Conservation (phyloP, 164 flowering plant genomes). For the Macadamia integrifolia region DNA sequence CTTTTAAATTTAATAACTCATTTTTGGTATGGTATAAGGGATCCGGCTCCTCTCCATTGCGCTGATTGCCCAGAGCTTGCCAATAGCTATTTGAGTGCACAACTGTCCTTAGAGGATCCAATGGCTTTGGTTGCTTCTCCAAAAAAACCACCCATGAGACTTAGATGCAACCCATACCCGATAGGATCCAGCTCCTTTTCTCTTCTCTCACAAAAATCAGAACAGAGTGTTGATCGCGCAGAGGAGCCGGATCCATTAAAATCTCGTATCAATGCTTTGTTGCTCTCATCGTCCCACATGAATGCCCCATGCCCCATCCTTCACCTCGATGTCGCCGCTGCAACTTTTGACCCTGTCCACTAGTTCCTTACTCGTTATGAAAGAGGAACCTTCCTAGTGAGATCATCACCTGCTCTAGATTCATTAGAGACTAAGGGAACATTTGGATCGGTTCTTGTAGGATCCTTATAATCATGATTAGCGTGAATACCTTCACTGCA, state of each 20-base stretch:
- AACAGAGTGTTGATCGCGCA: too few relatives aligned
- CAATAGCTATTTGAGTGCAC: too few relatives aligned
- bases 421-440: constrained; percentile 84
- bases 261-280: constrained; percentile 38
- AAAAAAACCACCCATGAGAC: too few relatives aligned
- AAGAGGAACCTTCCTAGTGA: constrained; percentile 64
- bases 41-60: too few relatives aligned
- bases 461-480: constrained; percentile 64
- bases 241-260: constrained; percentile 22
- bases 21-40: too few relatives aligned
- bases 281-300: constrained; percentile 78
- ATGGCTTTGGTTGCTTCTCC: too few relatives aligned
- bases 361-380: constrained; percentile 68
- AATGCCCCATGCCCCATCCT: constrained; percentile 45
- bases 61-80: too few relatives aligned
- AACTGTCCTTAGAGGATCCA: too few relatives aligned
- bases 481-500: constrained; percentile 71
- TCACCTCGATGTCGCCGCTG: constrained; percentile 43
- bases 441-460: constrained; percentile 85
- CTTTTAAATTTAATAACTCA: too few relatives aligned
- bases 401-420: constrained; percentile 76
- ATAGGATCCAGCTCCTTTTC: too few relatives aligned
- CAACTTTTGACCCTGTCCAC: constrained; percentile 63
- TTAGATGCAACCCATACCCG: too few relatives aligned
- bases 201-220: too few relatives aligned